A percentile compares a stretch with the other conserved stretches of the same genome.
Conservation (phyloP, 805 yeast genomes). For the Ascoidea rubescens region DNA sequence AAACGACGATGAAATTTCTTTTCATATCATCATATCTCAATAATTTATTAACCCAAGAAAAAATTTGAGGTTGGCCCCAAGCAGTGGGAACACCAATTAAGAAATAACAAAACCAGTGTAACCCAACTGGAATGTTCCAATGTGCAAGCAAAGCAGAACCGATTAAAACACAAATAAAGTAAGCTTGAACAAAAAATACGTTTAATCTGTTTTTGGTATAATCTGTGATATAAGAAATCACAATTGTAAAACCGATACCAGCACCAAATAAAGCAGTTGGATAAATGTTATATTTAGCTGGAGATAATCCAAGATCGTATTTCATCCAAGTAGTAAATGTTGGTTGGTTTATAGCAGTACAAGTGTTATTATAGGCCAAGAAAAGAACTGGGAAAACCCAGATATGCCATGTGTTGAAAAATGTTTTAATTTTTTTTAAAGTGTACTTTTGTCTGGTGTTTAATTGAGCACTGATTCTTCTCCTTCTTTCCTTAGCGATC, state of each 20-base stretch:
- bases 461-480: conserved; percentile 5
- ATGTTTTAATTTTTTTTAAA: conserved; percentile 16
- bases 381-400: conserved; percentile 24
- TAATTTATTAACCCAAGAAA: conserved; percentile 39
- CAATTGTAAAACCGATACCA: conserved; percentile 23
- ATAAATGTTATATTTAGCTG: conserved; percentile 24
- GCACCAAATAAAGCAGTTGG: conserved; percentile 26
- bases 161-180: conserved; percentile 24
- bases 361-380: conserved; percentile 12
- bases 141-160: conserved; percentile 29
- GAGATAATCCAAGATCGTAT: conserved; percentile 18
- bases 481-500: too few species aligned
- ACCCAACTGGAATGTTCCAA: conserved; percentile 35
- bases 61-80: conserved; percentile 43
- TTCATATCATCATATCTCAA: conserved; percentile 21
- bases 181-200: conserved; percentile 21
- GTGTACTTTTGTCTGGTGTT: conserved; percentile 24
- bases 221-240: conserved; percentile 16
- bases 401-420: conserved; percentile 27
- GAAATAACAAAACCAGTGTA: conserved; percentile 37
- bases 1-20: conserved; percentile 23
- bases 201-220: conserved; percentile 22
- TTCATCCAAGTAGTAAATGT: conserved; percentile 34
- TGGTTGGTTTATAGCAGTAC: conserved; percentile 24
- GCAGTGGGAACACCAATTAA: conserved; percentile 31